Evolutionary conservation across 495 filamentous ascomycete species (phyloP), one percentile per base, ranked within the genome.

Genomic region (Chlorociboria aeruginascens): DNA sequence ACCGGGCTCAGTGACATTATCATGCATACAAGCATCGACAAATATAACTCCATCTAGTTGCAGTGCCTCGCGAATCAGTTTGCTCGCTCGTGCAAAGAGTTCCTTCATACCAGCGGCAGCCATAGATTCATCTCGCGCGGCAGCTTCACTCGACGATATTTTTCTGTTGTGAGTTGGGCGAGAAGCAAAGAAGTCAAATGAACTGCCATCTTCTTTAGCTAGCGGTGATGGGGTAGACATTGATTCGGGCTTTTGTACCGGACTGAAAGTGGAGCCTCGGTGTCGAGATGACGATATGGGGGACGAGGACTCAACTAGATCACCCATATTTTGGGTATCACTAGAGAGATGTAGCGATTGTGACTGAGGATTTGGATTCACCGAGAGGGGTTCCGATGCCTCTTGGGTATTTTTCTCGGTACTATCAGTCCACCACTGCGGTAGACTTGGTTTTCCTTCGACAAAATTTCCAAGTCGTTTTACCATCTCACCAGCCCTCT

Each of bases 41-140:
- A 73, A 76, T 0, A 71, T 45, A 3, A 68, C 64, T 0, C 73
- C 74, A n/a, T 76, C 72, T 0, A 66, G 61, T 11, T 68, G 67
- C 17, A 70, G 63, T 0, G 70, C 63, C 47, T 76, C 65, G n/a
- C 70, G 63, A 16, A 74, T 64, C 20, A 74, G 56, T 36, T 66
- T 64, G 34, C 65, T 60, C n/a, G 71, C 73, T 17, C 64, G 62
- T 7, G 61, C 60, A 46, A 69, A 66, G 28, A 67, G 48, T 1
- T 54, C 52, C 37, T 61, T 63, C 40, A 62, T 61, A 33, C 60
- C 57, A 14, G 57, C 58, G 29, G 59, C 59, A 53, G 45, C 55
- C 56, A 51, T 58, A 58, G 32, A 55, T 52, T 45, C 29, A 32
- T n/a, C 17, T 13, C 3, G 6, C 43, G 34, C 20, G 44, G 54